Percentiles rank a stretch among this genome's conserved stretches.
Evolutionary conservation across 257 asterid genomes (phyloP).

Genomic region (Fraxinus americana): DNA sequence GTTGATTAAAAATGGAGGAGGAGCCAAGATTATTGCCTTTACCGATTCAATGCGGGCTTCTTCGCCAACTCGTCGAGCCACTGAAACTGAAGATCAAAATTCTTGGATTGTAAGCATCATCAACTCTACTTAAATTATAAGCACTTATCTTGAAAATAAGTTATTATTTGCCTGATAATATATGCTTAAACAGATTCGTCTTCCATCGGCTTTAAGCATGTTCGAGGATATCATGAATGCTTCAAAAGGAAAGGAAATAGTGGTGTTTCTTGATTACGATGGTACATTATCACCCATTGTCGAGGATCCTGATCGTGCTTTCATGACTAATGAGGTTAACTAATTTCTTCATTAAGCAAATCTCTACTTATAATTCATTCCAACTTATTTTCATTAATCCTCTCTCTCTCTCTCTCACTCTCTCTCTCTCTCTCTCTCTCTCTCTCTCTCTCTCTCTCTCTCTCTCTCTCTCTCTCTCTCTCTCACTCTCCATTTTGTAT

Average conservation of each 20-base stretch:
- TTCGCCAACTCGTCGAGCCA: constrained; percentile 59
- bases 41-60: constrained; percentile 79
- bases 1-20: constrained; percentile 38
- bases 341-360: background rate
- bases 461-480: no score
- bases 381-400: background rate
- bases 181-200: constrained; percentile 42
- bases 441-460: no score
- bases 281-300: constrained; percentile 87
- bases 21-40: constrained; percentile 51
- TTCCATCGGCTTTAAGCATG: constrained; percentile 69
- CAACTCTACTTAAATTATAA: background rate
- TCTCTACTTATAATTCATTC: background rate
- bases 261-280: constrained; percentile 75
- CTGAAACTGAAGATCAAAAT: constrained; percentile 43
- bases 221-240: constrained; percentile 52
- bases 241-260: constrained; percentile 65
- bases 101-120: constrained; percentile 61
- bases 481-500: background rate
- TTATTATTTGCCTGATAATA: background rate
- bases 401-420: no score
- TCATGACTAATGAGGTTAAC: constrained; percentile 63
- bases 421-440: no score
- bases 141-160: background rate
- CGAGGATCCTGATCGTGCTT: constrained; percentile 72